phyloP scores from a whole-genome alignment of 1,284 basidiomycete species.

The Testicularia cyperi region DNA sequence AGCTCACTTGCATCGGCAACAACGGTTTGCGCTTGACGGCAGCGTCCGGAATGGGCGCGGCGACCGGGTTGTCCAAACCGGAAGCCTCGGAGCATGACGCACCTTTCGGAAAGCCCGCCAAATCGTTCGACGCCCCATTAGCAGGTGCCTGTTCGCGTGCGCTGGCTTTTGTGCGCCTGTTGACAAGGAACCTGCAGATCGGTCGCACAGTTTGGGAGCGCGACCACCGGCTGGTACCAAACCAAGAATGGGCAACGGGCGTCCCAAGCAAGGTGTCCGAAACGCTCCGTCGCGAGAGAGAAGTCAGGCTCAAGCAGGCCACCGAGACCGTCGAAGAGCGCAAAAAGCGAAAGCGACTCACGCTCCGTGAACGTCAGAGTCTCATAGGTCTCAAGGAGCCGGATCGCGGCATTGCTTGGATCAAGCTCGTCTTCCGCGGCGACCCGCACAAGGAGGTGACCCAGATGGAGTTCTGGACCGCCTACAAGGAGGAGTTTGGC shows the following conservation, averaged over 20 bases:
- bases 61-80: neutral
- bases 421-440: conserved; percentile 74
- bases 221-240: conserved; percentile 20
- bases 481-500: conserved; percentile 70
- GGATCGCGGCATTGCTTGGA: conserved; percentile 60
- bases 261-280: conserved; percentile 15
- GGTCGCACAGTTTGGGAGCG: conserved; percentile 51
- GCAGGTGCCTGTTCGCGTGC: neutral
- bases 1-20: conserved; percentile 46
- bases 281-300: conserved; percentile 16
- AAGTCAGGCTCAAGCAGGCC: conserved; percentile 19
- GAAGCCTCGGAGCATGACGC: neutral
- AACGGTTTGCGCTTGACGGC: conserved; percentile 45
- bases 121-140: neutral
- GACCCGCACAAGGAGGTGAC: conserved; percentile 74
- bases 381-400: conserved; percentile 43
- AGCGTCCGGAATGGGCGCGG: neutral
- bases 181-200: conserved; percentile 41
- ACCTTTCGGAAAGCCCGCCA: neutral
- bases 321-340: conserved; percentile 37
- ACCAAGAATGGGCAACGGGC: conserved; percentile 18
- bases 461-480: conserved; percentile 84
- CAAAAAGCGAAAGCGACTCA: conserved; percentile 32
- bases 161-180: conserved; percentile 24
- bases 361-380: conserved; percentile 19